Base-by-base conservation (phyloP, 805 yeast genomes). In the Debaryomyces castellii region DNA sequence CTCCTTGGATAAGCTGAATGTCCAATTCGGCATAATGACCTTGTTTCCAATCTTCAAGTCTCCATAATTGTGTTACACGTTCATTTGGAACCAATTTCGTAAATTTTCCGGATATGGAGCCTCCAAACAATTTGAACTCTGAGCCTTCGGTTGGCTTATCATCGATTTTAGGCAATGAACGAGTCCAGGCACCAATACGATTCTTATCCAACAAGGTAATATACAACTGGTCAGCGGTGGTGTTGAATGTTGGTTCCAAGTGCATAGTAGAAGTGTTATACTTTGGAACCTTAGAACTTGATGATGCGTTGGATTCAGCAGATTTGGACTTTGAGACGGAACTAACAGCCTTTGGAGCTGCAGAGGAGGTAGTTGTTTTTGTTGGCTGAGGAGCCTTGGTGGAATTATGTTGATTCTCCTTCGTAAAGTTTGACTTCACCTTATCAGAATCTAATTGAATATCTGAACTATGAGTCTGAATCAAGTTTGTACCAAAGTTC, bases 131-230 rank as follows among this genome's bases (percentile, higher is more conserved):
- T 24, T 76, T 75, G 67, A 83, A 90, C 17, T 71, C 71, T 2
- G 85, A 75, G 4, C 87, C 89, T 42, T 74, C 87, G 37, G 63
- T 54, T 63, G 49, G 87, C 73, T 57, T 72, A 30, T 64, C 62
- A 16, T 77, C 78, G 43, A 89, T 77, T 23, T 62, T 66, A 41
- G 81, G 90, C 30, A 80, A 71, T 0, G 95, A 81, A 48, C 96
- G 82, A 0, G 96, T 77, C 98, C 98, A 94, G 0, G 91, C 91
- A n/a, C 84, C 81, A 11, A 94, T 85, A 51, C 96, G 74, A 41
- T 80, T 80, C 21, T 87, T 87, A 48, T 87, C 89, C 39, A 88
- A 64, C 32, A 94, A 77, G 0, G 97, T 87, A 37, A 78, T 69
- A 64, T 83, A 94, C 28, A 95, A 66, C 62, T 89, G 96, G 50